A percentile compares a stretch with the other conserved stretches of the same genome.
Conservation (phyloP, 305 asterid genomes). For the Plantago lanceolata region DNA sequence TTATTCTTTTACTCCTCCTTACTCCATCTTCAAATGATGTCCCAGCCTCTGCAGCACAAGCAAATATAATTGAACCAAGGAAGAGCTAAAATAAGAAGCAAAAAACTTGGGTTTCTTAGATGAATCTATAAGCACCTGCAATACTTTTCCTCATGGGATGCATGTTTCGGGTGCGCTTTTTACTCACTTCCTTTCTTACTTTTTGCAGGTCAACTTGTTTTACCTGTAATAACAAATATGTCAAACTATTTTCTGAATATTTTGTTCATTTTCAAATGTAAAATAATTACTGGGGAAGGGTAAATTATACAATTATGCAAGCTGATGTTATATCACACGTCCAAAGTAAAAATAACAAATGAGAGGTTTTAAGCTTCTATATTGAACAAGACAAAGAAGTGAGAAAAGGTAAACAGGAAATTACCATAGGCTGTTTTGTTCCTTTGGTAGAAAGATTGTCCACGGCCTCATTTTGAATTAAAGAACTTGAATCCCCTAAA, state of each 20-base stretch:
- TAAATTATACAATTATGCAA: neutral
- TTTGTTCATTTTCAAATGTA: neutral
- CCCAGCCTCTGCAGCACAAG: slow-evolving; percentile 61
- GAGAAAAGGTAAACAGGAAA: slow-evolving; percentile 21
- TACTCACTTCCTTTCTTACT: slow-evolving; percentile 32
- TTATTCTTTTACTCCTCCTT: slow-evolving; percentile 83
- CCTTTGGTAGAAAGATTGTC: slow-evolving; percentile 31
- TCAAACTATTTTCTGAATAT: neutral
- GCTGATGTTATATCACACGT: neutral
- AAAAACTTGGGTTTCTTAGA: slow-evolving; percentile 6
- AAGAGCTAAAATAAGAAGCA: slow-evolving; percentile 16
- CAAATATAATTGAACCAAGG: slow-evolving; percentile 22
- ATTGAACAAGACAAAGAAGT: slow-evolving; percentile 9
- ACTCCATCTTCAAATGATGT: slow-evolving; percentile 66
- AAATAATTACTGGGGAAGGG: neutral
- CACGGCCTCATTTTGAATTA: slow-evolving; percentile 30
- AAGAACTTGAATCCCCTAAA: slow-evolving; percentile 36
- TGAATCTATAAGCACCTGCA: slow-evolving; percentile 56
- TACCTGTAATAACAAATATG: slow-evolving; percentile 29
- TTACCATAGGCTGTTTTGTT: slow-evolving; percentile 48
- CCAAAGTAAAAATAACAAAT: slow-evolving; percentile 10
- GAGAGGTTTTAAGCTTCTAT: slow-evolving; percentile 4
- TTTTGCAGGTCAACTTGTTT: slow-evolving; percentile 31
- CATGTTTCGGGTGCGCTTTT: slow-evolving; percentile 43
- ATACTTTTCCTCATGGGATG: slow-evolving; percentile 66